Evolutionary conservation across 495 filamentous ascomycete genomes (phyloP), one percentile per base, ranked within the genome.

Genomic region (Cercophora sp.): DNA sequence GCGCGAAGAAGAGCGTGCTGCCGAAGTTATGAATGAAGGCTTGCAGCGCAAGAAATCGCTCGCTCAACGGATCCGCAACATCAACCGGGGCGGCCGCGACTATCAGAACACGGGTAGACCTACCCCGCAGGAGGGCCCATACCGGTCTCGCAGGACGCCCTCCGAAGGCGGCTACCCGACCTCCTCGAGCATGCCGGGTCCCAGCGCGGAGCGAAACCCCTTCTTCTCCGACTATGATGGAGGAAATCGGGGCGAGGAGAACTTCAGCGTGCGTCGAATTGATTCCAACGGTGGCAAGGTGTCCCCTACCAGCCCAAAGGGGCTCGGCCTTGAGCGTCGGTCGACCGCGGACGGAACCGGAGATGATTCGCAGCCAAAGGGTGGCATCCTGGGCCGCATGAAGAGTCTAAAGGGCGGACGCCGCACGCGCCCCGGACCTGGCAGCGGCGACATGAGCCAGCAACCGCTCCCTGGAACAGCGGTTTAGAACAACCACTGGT

Each of bases 41-140:
- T 70, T 99, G 18, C 79, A 80, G 54, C 83, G 94, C 29, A 97
- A 96, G 80, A 95, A 95, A 72, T 96, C 89, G 32, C 74, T 99
- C 45, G 93, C 90, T 0, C 90, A 96, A 58, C 84, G 87, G 48
- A 82, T 95, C 61, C 79, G 85, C 41, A 83, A 83, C 34, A 85
- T 88, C 52, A 86, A 79, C 60, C 73, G 72, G 22, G 69, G 68
- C 25, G 69, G 80, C 5, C 71, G 78, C 25, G 74, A 79, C 31
- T 74, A 70, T 58, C 70, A 72, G 43, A 72, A 79, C 1, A 67
- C 78, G 1, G 74, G 74, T 16, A 79, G 79, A 44, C 68, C 74
- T 56, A 83, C 60, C 48, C 81, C 72, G 65, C 74, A 72, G 2
- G 77, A 81, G 4, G 71, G 66, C 8, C 59, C 50, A 31, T 67